phyloP scores from a whole-genome alignment of 495 filamentous ascomycete genomes.

The Penicillium paradoxum region DNA sequence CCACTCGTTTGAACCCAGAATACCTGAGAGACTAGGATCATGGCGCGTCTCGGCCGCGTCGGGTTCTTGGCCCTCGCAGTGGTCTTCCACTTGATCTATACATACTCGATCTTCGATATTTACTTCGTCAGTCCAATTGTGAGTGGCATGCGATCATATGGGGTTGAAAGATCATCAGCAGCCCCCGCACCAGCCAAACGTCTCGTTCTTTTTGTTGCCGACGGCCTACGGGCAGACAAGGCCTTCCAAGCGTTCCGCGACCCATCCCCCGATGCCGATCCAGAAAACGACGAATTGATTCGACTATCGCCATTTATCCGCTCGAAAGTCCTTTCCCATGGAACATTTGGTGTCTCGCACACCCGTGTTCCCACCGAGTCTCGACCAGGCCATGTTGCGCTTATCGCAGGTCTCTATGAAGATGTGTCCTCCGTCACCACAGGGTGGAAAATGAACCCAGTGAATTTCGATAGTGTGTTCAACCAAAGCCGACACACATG shows the following conservation, averaged over 20 bases:
- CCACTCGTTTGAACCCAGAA: constrained; percentile 13
- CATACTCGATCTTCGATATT: constrained; percentile 97
- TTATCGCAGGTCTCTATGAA: constrained; percentile 97
- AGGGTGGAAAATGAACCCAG: constrained; percentile 97
- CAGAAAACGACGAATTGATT: constrained; percentile 50
- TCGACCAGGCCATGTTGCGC: constrained; percentile 91
- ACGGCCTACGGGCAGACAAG: constrained; percentile 96
- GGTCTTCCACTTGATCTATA: constrained; percentile 91
- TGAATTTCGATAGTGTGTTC: constrained; percentile 98
- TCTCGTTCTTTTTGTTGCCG: constrained; percentile 93
- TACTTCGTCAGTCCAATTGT: constrained; percentile 99
- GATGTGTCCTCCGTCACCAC: constrained; percentile 97
- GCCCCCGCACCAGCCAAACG: constrained; percentile 78
- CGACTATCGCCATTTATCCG: constrained; percentile 92
- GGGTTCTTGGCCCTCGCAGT: constrained; percentile 90
- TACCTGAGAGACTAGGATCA: constrained; percentile 33
- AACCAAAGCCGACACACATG: constrained; percentile 95
- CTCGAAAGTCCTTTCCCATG: constrained; percentile 76
- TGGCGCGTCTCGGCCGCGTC: constrained; percentile 77
- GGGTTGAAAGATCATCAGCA: constrained; percentile 55
- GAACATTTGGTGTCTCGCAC: constrained; percentile 98
- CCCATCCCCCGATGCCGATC: constrained; percentile 65
- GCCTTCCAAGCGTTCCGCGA: constrained; percentile 93
- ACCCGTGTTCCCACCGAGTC: constrained; percentile 98
- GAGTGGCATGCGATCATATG: constrained; percentile 83